These are phyloP conservation scores for Polyporus tsugae DNA, from an alignment of 1,284 basidiomycete species.

Conservation along the genomic window DNA sequence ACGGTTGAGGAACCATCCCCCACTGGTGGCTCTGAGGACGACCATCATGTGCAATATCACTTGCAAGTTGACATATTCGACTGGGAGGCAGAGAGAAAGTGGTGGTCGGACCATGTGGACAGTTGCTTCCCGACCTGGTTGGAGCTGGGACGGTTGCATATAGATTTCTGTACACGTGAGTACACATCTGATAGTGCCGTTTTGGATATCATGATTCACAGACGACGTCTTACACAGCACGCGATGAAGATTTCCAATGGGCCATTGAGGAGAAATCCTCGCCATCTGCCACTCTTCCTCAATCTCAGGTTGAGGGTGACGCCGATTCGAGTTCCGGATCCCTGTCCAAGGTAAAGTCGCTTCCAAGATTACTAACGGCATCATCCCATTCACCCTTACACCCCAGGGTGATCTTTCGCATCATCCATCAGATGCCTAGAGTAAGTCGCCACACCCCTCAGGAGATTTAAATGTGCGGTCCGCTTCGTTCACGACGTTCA, in stretches of 20 bases:
- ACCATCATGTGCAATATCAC: background rate
- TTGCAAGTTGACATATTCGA: background rate
- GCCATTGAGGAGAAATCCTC: background rate
- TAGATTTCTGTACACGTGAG: background rate
- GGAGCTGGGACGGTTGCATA: background rate
- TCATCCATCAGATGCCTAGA: too few relatives aligned
- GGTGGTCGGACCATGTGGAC: background rate
- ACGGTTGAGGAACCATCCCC: background rate
- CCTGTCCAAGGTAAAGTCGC: background rate
- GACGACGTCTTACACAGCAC: too few relatives aligned
- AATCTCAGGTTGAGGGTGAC: background rate
- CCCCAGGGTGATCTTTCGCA: too few relatives aligned
- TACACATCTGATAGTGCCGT: too few relatives aligned
- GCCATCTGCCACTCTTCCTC: background rate
- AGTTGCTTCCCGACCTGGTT: background rate
- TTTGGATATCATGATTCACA: too few relatives aligned
- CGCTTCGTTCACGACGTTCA: too few relatives aligned
- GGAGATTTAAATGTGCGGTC: too few relatives aligned
- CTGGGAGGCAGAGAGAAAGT: background rate
- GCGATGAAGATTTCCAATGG: too few relatives aligned
- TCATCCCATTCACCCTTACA: too few relatives aligned
- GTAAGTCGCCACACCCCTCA: too few relatives aligned
- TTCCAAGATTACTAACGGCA: too few relatives aligned
- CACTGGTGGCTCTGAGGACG: too few relatives aligned
- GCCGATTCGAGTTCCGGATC: background rate